Evolutionary conservation across 805 yeast species (phyloP), one percentile per base, ranked within the genome.

Genomic region (Kazachstania africana): DNA sequence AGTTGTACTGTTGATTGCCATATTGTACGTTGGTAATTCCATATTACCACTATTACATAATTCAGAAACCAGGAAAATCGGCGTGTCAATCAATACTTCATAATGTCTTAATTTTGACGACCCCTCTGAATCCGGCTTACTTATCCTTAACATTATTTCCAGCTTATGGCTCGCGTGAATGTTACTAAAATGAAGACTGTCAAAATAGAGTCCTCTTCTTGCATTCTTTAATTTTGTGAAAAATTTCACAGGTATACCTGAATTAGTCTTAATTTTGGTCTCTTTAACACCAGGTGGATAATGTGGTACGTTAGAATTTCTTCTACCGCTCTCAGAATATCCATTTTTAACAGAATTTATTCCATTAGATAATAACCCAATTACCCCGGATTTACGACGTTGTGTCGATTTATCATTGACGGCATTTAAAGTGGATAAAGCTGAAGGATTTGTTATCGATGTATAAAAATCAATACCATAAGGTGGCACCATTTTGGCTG

Each of bases 1-100:
- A 39, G 8, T 23, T 6, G 35, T 8, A 15, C 25, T 33, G 15
- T 18, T 38, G 4, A 39, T 35, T 1, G 55, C 53, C 43, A 39
- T 47, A 12, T 43, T 39, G 30, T 62, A 62, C 2, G 58, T 49
- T 3, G 68, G 68, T 15, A 63, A 42, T 12, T 53, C 57, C 40
- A 58, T 49, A 34, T 49, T 59, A 6, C 56, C 60, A 22, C 53
- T 44, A 3, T 46, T 48, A 41, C 68, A 63, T 12, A 52, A 35
- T 21, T 57, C 57, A n/a, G 73, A 66, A 6, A 69, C 59, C 12
- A 72, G 46, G 13, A 70, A 63, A 23, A 80, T 62, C 1, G 88
- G 88, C 0, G 88, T 78, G 47, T 80, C 91, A 22, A 80, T 78
- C 23, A 80, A 74, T 13, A 80, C 87, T 43, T 80, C 91, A 47